Conservation (phyloP, 805 yeast species). For the Monosporozyma yasuniensis region DNA sequence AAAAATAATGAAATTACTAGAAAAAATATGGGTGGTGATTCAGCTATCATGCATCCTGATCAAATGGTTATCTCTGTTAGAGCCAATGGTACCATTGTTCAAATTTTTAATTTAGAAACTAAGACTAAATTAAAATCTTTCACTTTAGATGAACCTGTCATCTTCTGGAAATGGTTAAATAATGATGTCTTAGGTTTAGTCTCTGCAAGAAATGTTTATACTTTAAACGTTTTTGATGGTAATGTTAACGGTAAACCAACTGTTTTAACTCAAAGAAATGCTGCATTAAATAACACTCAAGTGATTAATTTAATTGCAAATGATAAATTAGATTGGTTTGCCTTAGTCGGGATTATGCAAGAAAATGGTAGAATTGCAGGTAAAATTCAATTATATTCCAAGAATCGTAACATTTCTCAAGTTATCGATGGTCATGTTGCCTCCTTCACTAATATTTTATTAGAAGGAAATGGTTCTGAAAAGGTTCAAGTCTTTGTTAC, state of each 20-base stretch:
- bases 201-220: conserved; percentile 64
- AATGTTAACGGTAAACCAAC: conserved; percentile 72
- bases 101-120: conserved; percentile 79
- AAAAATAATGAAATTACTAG: conserved; percentile 73
- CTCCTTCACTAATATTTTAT: conserved; percentile 65
- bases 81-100: conserved; percentile 94
- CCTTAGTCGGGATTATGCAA: conserved; percentile 89
- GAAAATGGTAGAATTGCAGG: conserved; percentile 93
- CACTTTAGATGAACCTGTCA: conserved; percentile 78
- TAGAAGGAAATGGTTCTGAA: conserved; percentile 56
- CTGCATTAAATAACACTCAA: conserved; percentile 67
- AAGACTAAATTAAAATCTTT: conserved; percentile 85
- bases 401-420: conserved; percentile 85
- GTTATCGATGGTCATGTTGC: conserved; percentile 98
- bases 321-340: conserved; percentile 80
- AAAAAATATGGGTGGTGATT: conserved; percentile 94
- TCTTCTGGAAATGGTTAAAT: conserved; percentile 92
- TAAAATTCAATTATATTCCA: conserved; percentile 85
- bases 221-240: conserved; percentile 79
- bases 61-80: conserved; percentile 83
- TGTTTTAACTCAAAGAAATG: conserved; percentile 75
- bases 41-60: conserved; percentile 93
- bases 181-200: conserved; percentile 70
- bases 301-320: conserved; percentile 85
- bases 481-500: conserved; percentile 86